Evolutionary conservation across 805 yeast genomes (phyloP), one percentile per base, ranked within the genome.

Genomic region (Tetrapisispora fleetii): DNA sequence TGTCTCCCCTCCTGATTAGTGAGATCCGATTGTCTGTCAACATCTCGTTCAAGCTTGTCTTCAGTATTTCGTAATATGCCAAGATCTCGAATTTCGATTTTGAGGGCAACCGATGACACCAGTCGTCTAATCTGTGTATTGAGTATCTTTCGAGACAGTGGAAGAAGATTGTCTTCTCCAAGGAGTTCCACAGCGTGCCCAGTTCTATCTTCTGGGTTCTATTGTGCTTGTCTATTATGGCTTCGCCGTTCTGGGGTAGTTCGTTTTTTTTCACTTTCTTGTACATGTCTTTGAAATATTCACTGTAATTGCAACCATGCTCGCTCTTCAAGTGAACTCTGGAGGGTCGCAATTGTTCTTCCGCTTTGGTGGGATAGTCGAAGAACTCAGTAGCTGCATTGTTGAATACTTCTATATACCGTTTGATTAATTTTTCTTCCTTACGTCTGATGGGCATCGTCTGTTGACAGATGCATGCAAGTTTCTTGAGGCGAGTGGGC

Each of bases 121-220:
- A 65, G 21, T 58, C 61, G 33, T 61, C 65, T 2, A 65, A 27
- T n/a, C 58, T 48, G 49, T 65, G 68, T 18, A 65, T 64, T 8
- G 65, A 58, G 45, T 55, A 59, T 18, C 69, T 41, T 17, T 61
- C 56, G 3, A 65, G 37, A 37, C 58, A 51, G 36, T 54, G 57
- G 51, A 65, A 65, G 45, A 65, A 65, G 2, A 54, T 36, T n/a
- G 59, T 50, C 48, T 65, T 65, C 48, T 65, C 69, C 9, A 47
- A 35, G 1, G 54, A 51, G 6, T 49, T 54, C 69, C 69, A 65
- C 24, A 50, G 46, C 11, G 50, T 52, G 9, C 69, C 69, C 18
- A 59, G 35, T 18, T 50, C 52, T 14, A 47, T 47, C 35, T 45
- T 51, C 22, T 49, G 44, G 11, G 45, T 41, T 37, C 37, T 33